A percentile compares a stretch with the other conserved stretches of the same genome.
phyloP scores from a whole-genome alignment of 805 yeast species.

The Lipomyces sp. region DNA sequence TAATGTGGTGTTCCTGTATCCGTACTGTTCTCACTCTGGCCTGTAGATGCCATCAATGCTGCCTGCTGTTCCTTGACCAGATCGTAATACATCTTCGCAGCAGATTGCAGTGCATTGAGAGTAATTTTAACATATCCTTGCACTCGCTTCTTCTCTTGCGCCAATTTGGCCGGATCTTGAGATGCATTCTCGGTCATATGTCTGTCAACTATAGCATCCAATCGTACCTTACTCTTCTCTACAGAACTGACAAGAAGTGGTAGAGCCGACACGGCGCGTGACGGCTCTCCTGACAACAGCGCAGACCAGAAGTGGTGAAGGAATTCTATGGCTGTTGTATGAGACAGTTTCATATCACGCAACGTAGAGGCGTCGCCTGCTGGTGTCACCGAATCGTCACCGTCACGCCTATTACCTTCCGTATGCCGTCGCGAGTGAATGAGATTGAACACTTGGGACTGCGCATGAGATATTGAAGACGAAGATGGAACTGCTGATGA shows the following conservation, averaged over 20 bases:
- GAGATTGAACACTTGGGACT: conserved; percentile 26
- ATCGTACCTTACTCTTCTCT: conserved; percentile 54
- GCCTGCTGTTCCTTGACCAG: conserved; percentile 20
- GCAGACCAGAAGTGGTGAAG: conserved; percentile 75
- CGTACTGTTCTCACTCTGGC: not conserved
- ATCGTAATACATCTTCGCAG: conserved; percentile 15
- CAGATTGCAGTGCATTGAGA: conserved; percentile 20
- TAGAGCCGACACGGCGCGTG: conserved; percentile 50
- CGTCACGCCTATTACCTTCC: conserved; percentile 28
- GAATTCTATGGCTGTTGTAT: conserved; percentile 76
- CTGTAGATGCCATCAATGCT: not conserved
- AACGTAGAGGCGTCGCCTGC: conserved; percentile 42
- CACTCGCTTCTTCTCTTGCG: conserved; percentile 26
- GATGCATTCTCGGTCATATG: conserved; percentile 13
- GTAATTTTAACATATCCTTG: conserved; percentile 22
- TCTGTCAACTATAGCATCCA: conserved; percentile 45
- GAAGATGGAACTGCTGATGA: conserved; percentile 11
- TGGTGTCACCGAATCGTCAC: conserved; percentile 41
- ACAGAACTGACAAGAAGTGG: conserved; percentile 56
- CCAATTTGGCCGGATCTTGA: conserved; percentile 34
- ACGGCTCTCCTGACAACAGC: conserved; percentile 54
- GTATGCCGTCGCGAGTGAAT: conserved; percentile 31
- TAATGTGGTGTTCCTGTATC: not conserved
- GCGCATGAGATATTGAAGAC: conserved; percentile 20
- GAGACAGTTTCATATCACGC: conserved; percentile 63